A percentile compares a stretch with the other conserved stretches of the same genome.
These are phyloP conservation scores for barrel medic (Medicago truncatula) DNA, from an alignment of 306 rosid genomes.

Conservation along the genomic window DNA sequence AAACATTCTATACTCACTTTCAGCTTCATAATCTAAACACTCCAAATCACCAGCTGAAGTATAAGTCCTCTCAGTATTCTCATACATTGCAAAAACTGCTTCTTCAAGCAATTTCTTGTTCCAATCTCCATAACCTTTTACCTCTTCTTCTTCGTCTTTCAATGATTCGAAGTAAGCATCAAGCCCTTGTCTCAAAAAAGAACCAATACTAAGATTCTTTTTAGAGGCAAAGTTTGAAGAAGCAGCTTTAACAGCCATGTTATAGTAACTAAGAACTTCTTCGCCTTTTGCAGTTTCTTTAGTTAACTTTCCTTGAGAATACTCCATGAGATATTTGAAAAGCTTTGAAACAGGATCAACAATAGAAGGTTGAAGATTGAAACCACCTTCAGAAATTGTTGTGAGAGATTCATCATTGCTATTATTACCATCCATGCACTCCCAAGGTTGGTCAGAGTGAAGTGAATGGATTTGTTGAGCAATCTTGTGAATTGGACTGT, in stretches of 20 bases:
- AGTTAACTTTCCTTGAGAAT: constrained; percentile 60
- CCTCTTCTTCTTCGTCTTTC: constrained; percentile 52
- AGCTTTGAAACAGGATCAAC: constrained; percentile 71
- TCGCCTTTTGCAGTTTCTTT: constrained; percentile 38
- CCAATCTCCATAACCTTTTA: constrained; percentile 66
- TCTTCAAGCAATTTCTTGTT: constrained; percentile 63
- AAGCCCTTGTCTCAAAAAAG: constrained; percentile 69
- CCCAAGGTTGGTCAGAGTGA: constrained; percentile 87
- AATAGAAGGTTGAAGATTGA: constrained; percentile 50
- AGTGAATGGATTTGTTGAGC: constrained; percentile 76
- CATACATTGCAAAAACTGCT: constrained; percentile 78
- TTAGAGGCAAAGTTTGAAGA: constrained; percentile 37
- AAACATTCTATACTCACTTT: constrained; percentile 86
- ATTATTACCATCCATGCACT: constrained; percentile 81
- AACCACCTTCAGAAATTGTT: constrained; percentile 84
- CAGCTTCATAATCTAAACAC: constrained; percentile 72
- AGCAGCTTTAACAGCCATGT: constrained; percentile 48
- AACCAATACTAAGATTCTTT: constrained; percentile 66
- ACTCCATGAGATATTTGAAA: constrained; percentile 76
- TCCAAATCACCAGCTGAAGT: constrained; percentile 83
- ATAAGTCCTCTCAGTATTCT: constrained; percentile 81
- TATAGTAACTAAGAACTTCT: constrained; percentile 28
- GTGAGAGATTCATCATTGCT: constrained; percentile 59
- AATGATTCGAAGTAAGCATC: constrained; percentile 59
- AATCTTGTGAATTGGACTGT: constrained; percentile 82